Evolutionary conservation across 495 filamentous ascomycete genomes (phyloP).

Genomic region (Choiromyces venosus): DNA sequence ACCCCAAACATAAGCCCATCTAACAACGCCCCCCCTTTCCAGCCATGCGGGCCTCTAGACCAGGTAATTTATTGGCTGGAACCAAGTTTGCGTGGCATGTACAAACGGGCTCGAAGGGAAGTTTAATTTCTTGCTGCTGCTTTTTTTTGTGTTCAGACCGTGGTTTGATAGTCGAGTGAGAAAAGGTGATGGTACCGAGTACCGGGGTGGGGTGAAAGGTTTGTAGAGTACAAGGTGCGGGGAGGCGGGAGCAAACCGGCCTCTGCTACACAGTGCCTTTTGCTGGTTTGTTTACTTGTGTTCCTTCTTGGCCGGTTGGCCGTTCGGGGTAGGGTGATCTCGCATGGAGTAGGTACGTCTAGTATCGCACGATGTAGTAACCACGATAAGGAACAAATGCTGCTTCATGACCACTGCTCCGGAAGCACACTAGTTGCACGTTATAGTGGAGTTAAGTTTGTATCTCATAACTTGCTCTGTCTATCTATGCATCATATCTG

Average conservation of each 20-base stretch:
- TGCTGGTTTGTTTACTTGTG: neutral
- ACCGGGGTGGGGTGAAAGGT: neutral
- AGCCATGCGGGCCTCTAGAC: neutral
- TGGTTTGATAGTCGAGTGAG: neutral
- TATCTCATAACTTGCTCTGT: neutral
- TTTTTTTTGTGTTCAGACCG: neutral
- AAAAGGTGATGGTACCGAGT: neutral
- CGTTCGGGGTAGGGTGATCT: neutral
- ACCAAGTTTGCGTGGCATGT: neutral
- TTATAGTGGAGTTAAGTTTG: neutral
- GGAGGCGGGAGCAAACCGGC: neutral
- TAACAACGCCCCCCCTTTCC: neutral
- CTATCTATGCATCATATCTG: neutral
- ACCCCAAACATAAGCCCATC: neutral
- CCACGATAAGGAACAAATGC: neutral
- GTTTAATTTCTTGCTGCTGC: neutral
- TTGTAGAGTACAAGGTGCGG: neutral
- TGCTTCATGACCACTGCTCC: neutral
- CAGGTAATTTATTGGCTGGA: neutral
- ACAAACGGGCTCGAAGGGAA: slow-evolving; percentile 1
- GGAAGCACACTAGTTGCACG: neutral
- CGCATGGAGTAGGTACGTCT: neutral
- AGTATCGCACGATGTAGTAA: neutral
- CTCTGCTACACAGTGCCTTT: neutral
- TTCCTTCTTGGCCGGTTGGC: neutral